Base-by-base conservation (phyloP, 306 rosid genomes). In the Hippophae gyantsensis region DNA sequence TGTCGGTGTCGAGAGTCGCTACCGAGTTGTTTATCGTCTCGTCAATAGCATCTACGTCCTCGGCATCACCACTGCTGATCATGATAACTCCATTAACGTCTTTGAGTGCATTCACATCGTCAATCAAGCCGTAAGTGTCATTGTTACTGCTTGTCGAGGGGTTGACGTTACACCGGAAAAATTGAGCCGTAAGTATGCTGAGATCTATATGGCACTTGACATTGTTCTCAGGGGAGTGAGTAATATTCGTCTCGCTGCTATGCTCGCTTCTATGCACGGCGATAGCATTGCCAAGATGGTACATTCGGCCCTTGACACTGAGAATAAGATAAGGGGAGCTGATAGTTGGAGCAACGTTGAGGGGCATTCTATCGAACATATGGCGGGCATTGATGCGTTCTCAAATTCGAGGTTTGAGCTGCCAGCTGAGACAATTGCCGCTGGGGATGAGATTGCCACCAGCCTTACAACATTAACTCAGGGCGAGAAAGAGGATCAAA, bases 201-300 rank as follows among this genome's bases (percentile, higher is more conserved):
- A 92, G 93, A 79, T 88, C 73, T 92, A 92, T 74, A 92, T 88
- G 96, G 96, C 96, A 0, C 78, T 92, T 43, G 96, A 92, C 68
- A 92, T 92, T 62, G 99, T 92, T 54, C 85, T 92, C 8, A 76
- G 88, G 8, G 96, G 99, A 6, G 95, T 86, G 10, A 86, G 94
- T 61, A 82, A 74, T 63, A 88, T 92, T 55, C 81, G 96, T 38
- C 95, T 92, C n/a, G 96, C 99, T 7, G 96, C 96, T 0, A 92
- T 92, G 96, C 93, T 92, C 2, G 74, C 88, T 27, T 71, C 96
- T 2, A 62, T 92, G 93, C 99, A 92, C 76, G 89, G 82, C 5
- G 96, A 92, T 1, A 86, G 88, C 66, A 82, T 92, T 18, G 99
- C 99, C 26, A 88, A 85, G 74, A 92, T 92, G 99, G 99, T 92